Conservation (phyloP, 2,329 filamentous ascomycete species). For the Penicillium sp. region DNA sequence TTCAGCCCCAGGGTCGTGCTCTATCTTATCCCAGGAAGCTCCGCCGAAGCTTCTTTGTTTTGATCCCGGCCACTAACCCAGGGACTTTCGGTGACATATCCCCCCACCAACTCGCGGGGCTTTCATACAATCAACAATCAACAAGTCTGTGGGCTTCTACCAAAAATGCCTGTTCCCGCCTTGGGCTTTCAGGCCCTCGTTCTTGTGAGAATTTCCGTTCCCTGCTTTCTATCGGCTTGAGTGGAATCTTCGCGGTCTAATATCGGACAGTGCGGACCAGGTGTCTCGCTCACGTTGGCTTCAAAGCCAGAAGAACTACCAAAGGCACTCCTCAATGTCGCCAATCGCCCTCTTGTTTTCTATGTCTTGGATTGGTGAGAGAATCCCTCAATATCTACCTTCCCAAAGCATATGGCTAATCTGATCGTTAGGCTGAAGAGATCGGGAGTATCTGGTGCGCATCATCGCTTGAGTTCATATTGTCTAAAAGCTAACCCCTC, state of each 20-base stretch:
- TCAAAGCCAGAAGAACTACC: slow-evolving; percentile 49
- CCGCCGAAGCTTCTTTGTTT: not conserved
- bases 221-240: not conserved
- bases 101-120: slow-evolving; percentile 2
- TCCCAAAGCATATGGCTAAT: not conserved
- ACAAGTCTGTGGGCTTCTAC: not conserved
- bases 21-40: not conserved
- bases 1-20: not conserved
- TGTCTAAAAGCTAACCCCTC: not conserved
- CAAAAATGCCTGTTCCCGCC: slow-evolving; percentile 60
- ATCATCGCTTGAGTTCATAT: not conserved
- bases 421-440: slow-evolving; percentile 1
- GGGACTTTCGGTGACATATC: not conserved
- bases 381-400: not conserved
- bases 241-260: not conserved
- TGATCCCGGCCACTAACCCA: not conserved
- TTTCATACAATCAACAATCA: not conserved
- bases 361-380: slow-evolving; percentile 31
- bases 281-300: slow-evolving; percentile 56
- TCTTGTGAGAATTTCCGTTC: slow-evolving; percentile 35
- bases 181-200: slow-evolving; percentile 55
- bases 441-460: slow-evolving; percentile 1
- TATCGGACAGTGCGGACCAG: slow-evolving; percentile 36
- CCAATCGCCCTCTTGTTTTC: slow-evolving; percentile 56
- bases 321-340: slow-evolving; percentile 51